Percentiles rank a stretch among this genome's conserved stretches.
phyloP scores from a whole-genome alignment of 2,329 filamentous ascomycete genomes.

The Calonectria pteridis region DNA sequence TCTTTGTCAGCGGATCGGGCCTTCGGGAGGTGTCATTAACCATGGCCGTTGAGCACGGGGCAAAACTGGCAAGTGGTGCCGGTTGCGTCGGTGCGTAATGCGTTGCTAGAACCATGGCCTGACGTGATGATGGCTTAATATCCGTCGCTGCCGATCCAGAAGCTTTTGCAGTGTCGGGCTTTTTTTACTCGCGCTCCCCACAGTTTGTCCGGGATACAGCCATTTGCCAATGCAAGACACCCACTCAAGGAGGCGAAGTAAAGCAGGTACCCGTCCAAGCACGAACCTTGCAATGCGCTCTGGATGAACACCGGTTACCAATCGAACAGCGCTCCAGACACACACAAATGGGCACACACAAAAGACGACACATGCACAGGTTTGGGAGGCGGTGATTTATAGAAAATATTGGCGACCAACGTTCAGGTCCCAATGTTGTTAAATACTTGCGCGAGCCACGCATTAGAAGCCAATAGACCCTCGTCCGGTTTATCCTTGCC shows the following conservation, averaged over 20 bases:
- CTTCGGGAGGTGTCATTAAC: neutral
- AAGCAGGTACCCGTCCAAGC: conserved; percentile 12
- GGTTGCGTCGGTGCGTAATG: neutral
- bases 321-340: neutral
- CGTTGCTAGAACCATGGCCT: neutral
- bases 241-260: conserved; percentile 4
- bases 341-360: neutral
- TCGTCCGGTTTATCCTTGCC: conserved; percentile 38
- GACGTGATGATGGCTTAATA: neutral
- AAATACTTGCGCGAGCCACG: conserved; percentile 41
- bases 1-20: conserved; percentile 1
- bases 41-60: neutral
- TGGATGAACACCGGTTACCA: neutral
- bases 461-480: conserved; percentile 35
- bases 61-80: neutral
- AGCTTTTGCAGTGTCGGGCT: neutral
- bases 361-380: neutral
- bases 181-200: conserved; percentile 24
- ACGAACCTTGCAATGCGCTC: neutral
- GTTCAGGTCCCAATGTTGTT: conserved; percentile 37
- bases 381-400: neutral
- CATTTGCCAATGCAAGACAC: conserved; percentile 16
- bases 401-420: conserved; percentile 17
- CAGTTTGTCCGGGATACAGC: neutral
- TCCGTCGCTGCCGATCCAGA: neutral